A percentile compares a stretch with the other conserved stretches of the same genome.
These are phyloP conservation scores for Termitomyces sp. DNA, from an alignment of 1,284 basidiomycete genomes.

Conservation along the genomic window DNA sequence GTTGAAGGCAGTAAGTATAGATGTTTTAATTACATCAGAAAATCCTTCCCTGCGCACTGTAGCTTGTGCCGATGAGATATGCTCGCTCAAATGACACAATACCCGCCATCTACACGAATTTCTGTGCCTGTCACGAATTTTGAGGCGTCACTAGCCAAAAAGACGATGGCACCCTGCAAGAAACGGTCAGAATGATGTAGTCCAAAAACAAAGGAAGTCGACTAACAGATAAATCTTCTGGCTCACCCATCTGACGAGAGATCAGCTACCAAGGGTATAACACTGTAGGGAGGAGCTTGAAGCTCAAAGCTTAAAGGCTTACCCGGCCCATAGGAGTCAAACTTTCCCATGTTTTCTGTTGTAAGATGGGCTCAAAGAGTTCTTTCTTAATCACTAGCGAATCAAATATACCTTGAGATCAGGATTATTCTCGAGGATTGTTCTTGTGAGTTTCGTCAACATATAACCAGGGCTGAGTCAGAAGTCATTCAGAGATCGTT, in stretches of 20 bases:
- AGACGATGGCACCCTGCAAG: conserved; percentile 74
- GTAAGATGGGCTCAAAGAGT: not conserved
- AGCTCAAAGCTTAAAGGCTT: conserved; percentile 21
- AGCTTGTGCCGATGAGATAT: not conserved
- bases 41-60: not conserved
- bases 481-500: not conserved
- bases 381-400: not conserved
- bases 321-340: conserved; percentile 87
- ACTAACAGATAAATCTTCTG: conserved; percentile 68
- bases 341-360: conserved; percentile 82
- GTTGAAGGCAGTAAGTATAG: not conserved
- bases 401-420: conserved; percentile 58
- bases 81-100: conserved; percentile 54
- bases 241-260: conserved; percentile 61
- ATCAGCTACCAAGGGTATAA: conserved; percentile 8
- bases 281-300: not conserved
- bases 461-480: conserved; percentile 77
- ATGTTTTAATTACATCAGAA: not conserved
- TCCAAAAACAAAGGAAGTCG: not conserved
- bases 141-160: conserved; percentile 81
- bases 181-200: conserved; percentile 2
- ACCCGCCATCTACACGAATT: conserved; percentile 83
- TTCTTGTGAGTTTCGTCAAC: conserved; percentile 82
- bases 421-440: conserved; percentile 67
- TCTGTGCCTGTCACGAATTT: conserved; percentile 85